A percentile compares a stretch with the other conserved stretches of the same genome.
phyloP scores from a whole-genome alignment of 768 basidiomycete species.

The Leucocoprinus leucothites region DNA sequence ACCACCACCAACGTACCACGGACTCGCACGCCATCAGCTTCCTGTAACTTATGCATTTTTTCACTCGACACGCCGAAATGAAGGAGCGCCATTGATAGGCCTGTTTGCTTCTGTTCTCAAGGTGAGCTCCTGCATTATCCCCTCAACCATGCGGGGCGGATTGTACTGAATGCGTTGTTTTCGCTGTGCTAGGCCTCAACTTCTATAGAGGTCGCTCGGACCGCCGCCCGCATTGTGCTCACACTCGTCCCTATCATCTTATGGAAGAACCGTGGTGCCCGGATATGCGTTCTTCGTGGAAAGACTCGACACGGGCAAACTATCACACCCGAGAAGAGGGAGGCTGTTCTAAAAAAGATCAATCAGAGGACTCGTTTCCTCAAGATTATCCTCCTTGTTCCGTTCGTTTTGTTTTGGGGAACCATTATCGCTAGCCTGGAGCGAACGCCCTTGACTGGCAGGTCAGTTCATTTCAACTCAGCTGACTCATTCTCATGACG shows the following conservation, averaged over 20 bases:
- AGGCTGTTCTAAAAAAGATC: constrained; percentile 43
- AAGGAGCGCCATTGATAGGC: constrained; percentile 36
- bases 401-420: constrained; percentile 58
- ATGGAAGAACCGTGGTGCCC: constrained; percentile 52
- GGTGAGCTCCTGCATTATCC: constrained; percentile 32
- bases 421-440: constrained; percentile 74
- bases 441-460: constrained; percentile 80
- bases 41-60: constrained; percentile 19
- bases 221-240: constrained; percentile 65
- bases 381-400: constrained; percentile 57
- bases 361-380: constrained; percentile 46
- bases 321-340: constrained; percentile 51
- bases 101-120: constrained; percentile 62
- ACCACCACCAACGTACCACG: constrained; percentile 3
- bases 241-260: constrained; percentile 73
- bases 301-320: constrained; percentile 47
- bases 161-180: constrained; percentile 5
- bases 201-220: constrained; percentile 68
- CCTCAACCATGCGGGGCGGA: background rate
- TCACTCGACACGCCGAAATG: constrained; percentile 34
- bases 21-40: background rate
- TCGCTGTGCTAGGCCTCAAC: constrained; percentile 57
- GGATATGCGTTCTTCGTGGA: constrained; percentile 46
- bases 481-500: constrained; percentile 8
- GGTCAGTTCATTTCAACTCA: constrained; percentile 41